Conservation (phyloP, 148 eudicot species). For the Vaccinium vitisidaea region DNA sequence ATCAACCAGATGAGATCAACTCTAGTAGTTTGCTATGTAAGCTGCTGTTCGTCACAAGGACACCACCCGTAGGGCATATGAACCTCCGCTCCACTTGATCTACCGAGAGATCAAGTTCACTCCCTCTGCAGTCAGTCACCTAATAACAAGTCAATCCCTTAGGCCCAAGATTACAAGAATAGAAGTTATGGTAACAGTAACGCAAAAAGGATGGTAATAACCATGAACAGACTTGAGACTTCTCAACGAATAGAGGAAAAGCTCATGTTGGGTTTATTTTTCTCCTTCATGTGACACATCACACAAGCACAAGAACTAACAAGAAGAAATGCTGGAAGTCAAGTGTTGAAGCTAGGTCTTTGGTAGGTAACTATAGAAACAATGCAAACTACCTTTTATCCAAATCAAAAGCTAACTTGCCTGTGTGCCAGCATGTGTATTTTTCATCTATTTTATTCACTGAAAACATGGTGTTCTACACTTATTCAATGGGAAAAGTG, state of each 20-base stretch:
- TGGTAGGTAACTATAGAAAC: background rate
- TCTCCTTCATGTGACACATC: background rate
- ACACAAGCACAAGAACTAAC: background rate
- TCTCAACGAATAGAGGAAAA: background rate
- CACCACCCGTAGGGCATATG: slow-evolving; percentile 76
- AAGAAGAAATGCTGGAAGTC: background rate
- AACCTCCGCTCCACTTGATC: slow-evolving; percentile 68
- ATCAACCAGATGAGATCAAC: slow-evolving; percentile 47
- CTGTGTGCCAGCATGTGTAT: background rate
- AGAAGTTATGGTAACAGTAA: background rate
- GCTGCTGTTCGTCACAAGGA: slow-evolving; percentile 63
- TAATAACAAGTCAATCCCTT: slow-evolving; percentile 21
- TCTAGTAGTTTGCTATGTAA: slow-evolving; percentile 60
- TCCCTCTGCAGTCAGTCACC: slow-evolving; percentile 92
- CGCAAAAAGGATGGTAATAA: background rate
- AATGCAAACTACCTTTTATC: background rate
- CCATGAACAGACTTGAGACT: background rate
- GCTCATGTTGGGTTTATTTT: background rate
- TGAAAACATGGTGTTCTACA: background rate
- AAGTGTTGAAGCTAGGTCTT: background rate
- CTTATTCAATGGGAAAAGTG: background rate
- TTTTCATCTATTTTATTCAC: background rate
- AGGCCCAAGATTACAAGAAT: background rate
- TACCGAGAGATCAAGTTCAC: slow-evolving; percentile 64
- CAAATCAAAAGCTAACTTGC: slow-evolving; percentile 1